Evolutionary conservation across 306 rosid genomes (phyloP).

Genomic region (Vachellia collinsii): DNA sequence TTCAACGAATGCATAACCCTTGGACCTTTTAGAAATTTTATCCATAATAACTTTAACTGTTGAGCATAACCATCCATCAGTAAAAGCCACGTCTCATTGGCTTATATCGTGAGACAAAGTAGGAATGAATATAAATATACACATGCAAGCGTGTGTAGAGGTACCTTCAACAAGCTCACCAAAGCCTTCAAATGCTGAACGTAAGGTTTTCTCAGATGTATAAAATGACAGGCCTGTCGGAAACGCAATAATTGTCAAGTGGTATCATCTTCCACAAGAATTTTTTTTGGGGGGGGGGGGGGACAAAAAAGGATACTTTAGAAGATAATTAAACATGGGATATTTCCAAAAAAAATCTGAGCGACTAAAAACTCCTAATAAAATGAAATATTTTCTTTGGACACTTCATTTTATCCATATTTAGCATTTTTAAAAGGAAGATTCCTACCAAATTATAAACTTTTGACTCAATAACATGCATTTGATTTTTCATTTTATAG

Average conservation of each 20-base stretch:
- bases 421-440: slow-evolving; percentile 11
- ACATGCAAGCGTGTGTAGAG: background rate
- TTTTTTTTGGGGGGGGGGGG: too few species aligned
- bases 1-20: slow-evolving; percentile 90
- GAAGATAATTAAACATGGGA: background rate
- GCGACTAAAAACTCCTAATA: background rate
- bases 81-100: background rate
- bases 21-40: slow-evolving; percentile 93
- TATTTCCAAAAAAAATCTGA: background rate
- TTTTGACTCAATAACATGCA: slow-evolving; percentile 25
- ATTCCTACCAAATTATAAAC: slow-evolving; percentile 6
- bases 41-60: slow-evolving; percentile 85
- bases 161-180: slow-evolving; percentile 88
- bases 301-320: too few species aligned
- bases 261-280: background rate
- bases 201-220: slow-evolving; percentile 82
- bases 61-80: slow-evolving; percentile 36
- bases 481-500: background rate
- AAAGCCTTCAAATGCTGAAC: slow-evolving; percentile 81
- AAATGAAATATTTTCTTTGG: background rate
- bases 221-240: slow-evolving; percentile 65
- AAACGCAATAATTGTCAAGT: slow-evolving; percentile 27
- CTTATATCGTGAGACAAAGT: slow-evolving; percentile 8
- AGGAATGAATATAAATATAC: slow-evolving; percentile 9
- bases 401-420: background rate